Evolutionary conservation across 2,329 filamentous ascomycete genomes (phyloP).

Genomic region (Pyrenophora seminiperda): DNA sequence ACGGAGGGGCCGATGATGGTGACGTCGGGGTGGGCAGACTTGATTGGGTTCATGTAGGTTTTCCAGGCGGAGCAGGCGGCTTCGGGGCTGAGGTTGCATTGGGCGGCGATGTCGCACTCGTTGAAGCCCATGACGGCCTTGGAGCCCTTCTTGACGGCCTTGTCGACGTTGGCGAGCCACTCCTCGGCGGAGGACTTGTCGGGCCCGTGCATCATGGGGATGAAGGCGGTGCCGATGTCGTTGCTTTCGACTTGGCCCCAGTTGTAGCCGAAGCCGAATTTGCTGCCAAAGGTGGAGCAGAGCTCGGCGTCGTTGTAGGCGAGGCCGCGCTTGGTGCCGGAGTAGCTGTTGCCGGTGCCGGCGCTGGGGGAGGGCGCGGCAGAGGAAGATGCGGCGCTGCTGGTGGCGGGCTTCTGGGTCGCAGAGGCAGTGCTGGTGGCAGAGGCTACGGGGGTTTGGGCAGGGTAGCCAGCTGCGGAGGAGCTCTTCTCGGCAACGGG

Average conservation of each 20-base stretch:
- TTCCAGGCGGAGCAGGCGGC: slow-evolving; percentile 42
- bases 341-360: slow-evolving; percentile 34
- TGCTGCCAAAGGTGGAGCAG: slow-evolving; percentile 57
- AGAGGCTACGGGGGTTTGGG: slow-evolving; percentile 11
- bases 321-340: slow-evolving; percentile 66
- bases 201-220: slow-evolving; percentile 59
- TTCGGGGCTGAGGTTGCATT: slow-evolving; percentile 43
- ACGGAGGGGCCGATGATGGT: slow-evolving; percentile 45
- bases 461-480: slow-evolving; percentile 16
- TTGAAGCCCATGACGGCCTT: slow-evolving; percentile 49
- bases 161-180: slow-evolving; percentile 50
- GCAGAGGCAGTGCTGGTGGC: slow-evolving; percentile 17
- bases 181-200: slow-evolving; percentile 28
- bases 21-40: slow-evolving; percentile 32
- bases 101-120: slow-evolving; percentile 43
- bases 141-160: slow-evolving; percentile 40
- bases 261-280: slow-evolving; percentile 70
- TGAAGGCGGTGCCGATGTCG: slow-evolving; percentile 60
- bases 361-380: slow-evolving; percentile 23
- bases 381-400: slow-evolving; percentile 18
- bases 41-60: slow-evolving; percentile 42
- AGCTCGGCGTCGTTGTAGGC: slow-evolving; percentile 67
- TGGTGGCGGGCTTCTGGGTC: slow-evolving; percentile 16
- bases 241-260: slow-evolving; percentile 58
- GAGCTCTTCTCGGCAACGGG: slow-evolving; percentile 5